Conservation (phyloP, 495 filamentous ascomycete species). For the Penicillium nucicola region DNA sequence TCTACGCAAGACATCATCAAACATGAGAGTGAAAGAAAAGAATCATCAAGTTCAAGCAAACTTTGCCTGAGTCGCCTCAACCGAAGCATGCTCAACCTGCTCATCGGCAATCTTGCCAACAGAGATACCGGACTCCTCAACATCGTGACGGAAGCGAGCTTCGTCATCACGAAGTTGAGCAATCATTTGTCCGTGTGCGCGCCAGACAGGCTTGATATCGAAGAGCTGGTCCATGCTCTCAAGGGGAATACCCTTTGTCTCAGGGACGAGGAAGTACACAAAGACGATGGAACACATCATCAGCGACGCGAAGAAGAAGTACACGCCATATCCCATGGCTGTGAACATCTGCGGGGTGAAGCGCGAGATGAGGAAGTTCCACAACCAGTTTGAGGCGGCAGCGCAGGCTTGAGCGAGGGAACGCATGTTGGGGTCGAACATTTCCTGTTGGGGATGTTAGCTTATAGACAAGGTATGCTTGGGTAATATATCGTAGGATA, state of each 20-base stretch:
- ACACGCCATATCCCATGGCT: slow-evolving; percentile 67
- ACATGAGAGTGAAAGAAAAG: neutral
- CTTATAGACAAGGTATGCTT: neutral
- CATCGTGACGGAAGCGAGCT: slow-evolving; percentile 50
- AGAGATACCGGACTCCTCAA: slow-evolving; percentile 34
- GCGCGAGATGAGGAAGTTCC: slow-evolving; percentile 70
- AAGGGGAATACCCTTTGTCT: slow-evolving; percentile 58
- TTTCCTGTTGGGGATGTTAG: slow-evolving; percentile 36
- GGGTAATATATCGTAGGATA: neutral
- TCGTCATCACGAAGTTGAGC: slow-evolving; percentile 46
- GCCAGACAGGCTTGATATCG: slow-evolving; percentile 50
- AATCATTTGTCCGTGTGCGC: slow-evolving; percentile 51
- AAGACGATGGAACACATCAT: slow-evolving; percentile 67
- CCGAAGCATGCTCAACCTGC: slow-evolving; percentile 16
- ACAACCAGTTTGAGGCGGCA: slow-evolving; percentile 71
- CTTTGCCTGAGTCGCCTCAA: slow-evolving; percentile 8
- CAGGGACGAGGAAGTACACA: slow-evolving; percentile 64
- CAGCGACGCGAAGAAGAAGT: slow-evolving; percentile 74
- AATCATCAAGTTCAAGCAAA: slow-evolving; percentile 6
- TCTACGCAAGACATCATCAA: neutral
- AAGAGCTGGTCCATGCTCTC: slow-evolving; percentile 58
- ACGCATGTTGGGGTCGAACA: slow-evolving; percentile 60
- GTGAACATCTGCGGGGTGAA: slow-evolving; percentile 77
- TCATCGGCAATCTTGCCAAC: slow-evolving; percentile 14
- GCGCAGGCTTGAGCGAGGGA: slow-evolving; percentile 67